These are phyloP conservation scores for Candida ascalaphidarum DNA, from an alignment of 805 yeast species.

Conservation along the genomic window DNA sequence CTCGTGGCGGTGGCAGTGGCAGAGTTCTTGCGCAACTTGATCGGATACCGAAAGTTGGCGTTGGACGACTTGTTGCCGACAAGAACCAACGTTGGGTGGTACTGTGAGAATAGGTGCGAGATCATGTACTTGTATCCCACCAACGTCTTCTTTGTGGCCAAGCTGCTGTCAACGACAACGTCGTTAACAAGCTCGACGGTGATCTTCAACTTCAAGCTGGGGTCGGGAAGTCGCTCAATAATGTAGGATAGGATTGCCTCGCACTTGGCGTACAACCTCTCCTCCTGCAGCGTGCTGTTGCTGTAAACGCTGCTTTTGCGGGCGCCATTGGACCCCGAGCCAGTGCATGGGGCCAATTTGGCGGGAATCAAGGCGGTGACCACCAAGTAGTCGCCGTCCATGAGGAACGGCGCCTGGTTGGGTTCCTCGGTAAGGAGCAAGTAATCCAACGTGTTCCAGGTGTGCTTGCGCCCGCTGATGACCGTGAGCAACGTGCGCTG, in stretches of 20 bases:
- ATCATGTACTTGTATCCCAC: slow-evolving; percentile 28
- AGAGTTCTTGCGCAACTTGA: slow-evolving; percentile 10
- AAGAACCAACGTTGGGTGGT: slow-evolving; percentile 30
- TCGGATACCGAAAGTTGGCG: slow-evolving; percentile 34
- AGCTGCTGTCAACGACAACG: slow-evolving; percentile 6
- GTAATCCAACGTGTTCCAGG: slow-evolving; percentile 38
- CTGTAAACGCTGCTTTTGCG: slow-evolving; percentile 6
- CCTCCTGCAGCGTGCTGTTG: slow-evolving; percentile 6
- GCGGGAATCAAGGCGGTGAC: slow-evolving; percentile 26
- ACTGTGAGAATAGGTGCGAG: slow-evolving; percentile 27
- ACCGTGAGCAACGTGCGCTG: slow-evolving; percentile 27
- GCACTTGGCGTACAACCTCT: slow-evolving; percentile 11
- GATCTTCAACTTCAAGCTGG: slow-evolving; percentile 20
- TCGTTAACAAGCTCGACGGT: slow-evolving; percentile 31
- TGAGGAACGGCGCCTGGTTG: slow-evolving; percentile 12
- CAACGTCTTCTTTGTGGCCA: slow-evolving; percentile 2
- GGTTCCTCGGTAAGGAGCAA: slow-evolving; percentile 12
- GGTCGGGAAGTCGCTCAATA: slow-evolving; percentile 7
- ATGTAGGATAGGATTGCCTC: slow-evolving; percentile 13
- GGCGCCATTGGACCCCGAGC: neutral
- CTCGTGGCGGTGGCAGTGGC: slow-evolving; percentile 1
- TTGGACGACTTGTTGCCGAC: slow-evolving; percentile 31
- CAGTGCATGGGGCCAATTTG: slow-evolving; percentile 9
- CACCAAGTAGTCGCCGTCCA: slow-evolving; percentile 31
- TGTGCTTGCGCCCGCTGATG: slow-evolving; percentile 32